Evolutionary conservation across 352 stramenopile genomes (phyloP), one percentile per base, ranked within the genome.

Genomic region (Globisporangium viniferum): DNA sequence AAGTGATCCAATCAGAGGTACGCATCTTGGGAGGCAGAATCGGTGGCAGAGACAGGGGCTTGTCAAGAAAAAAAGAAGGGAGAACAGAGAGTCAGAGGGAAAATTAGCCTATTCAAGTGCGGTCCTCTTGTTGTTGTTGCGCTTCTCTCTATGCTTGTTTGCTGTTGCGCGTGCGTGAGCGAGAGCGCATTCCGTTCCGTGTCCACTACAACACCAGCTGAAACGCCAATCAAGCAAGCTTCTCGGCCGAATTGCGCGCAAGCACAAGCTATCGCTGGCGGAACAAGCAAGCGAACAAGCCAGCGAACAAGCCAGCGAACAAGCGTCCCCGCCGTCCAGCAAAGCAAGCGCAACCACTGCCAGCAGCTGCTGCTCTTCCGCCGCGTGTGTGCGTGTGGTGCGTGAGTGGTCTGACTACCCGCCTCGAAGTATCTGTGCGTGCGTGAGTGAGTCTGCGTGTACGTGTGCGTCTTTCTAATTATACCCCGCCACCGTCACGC

Each of bases 131-230:
- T 20, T 9, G 53, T 59, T 39, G 6, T 39, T 39, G 3, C 10
- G 35, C 35, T 39, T 24, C 24, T 24, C 24, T 24, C 24, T 24
- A 24, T 48, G 39, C 39, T 48, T 48, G 12, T 20, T 46, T 46
- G 39, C 27, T 57, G 51, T n/a, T 35, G 15, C 39, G 12, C 7
- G 39, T 46, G 36, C 36, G 12, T 20, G 39, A 46, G 44, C 44
- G 31, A 33, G 31, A 6, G 15, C 44, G 6, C 44, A 24, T 8
- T 24, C 54, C 27, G 8, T 27, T 22, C 49, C 22, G 55, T 59
- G 53, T 44, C 31, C 55, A 61, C 31, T 61, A 46, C 55, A 61
- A 46, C 55, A 61, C 20, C 54, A 61, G 31, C 31, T 27, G 53
- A 41, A 59, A 35, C 29, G n/a, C 55, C 55, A 61, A 61, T 61